Base-by-base conservation (phyloP, 164 flowering plant species). In the Chloranthus sessilifolius region DNA sequence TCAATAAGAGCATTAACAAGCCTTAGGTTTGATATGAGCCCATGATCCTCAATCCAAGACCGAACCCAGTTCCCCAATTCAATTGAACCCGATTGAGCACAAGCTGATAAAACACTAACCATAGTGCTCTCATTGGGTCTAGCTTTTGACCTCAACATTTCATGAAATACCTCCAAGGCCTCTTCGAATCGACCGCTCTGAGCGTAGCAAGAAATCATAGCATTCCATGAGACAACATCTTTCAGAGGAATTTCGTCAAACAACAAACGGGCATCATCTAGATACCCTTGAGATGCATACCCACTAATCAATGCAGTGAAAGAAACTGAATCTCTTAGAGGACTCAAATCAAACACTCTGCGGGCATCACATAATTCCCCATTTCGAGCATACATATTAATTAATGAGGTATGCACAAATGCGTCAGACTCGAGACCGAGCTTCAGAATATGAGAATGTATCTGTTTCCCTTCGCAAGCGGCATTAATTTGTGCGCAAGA, bases 161-260 rank as follows among this genome's bases (percentile, higher is more conserved):
- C 80, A 1, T 59, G 31, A 56, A 83, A 85, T 19, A 79, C 53
- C 4, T 17, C 62, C 64, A 85, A 41, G 6, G 85, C 81, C 65
- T 83, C 87, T 23, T 78, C 69, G 51, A 41, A 66, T 40, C 39
- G 49, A 4, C 73, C 76, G 39, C 67, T 52, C 51, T 72, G 81
- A 19, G 70, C 74, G 61, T 77, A 78, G 14, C 87, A 89, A 0
- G 97, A 55, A 59, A 85, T 81, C 71, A 88, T 81, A 5, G 89
- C 89, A 66, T 85, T 89, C 89, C 92, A 85, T 1, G 83, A 71
- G 20, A 85, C 83, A 11, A 68, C 76, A 69, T 89, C 88, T 60
- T 72, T 78, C 3, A 55, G 65, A 26, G 82, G 79, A 20, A 85
- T 85, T 58, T 67, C 76, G 63, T 79, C 85, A 47, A 89, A 89